Percentiles rank a stretch among this genome's conserved stretches.
Conservation (phyloP, 441 rosid species). For the Monsonia emarginata region DNA sequence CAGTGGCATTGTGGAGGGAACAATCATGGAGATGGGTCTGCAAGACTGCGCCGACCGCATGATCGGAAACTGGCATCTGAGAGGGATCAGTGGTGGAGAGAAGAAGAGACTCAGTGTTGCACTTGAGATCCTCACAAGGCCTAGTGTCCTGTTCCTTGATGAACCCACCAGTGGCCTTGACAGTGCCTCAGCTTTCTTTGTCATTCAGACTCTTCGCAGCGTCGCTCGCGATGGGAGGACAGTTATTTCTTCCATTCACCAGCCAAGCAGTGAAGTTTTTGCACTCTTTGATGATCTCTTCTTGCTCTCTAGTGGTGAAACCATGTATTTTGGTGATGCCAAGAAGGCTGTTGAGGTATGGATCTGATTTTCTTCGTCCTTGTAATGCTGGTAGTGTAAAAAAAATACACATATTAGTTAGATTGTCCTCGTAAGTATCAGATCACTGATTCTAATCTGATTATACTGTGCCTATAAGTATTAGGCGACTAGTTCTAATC, state of each 20-base stretch:
- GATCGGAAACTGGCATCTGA: conserved; percentile 73
- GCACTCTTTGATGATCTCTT: conserved; percentile 84
- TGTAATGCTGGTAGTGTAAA: no score
- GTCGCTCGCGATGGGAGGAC: conserved; percentile 81
- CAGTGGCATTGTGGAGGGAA: conserved; percentile 52
- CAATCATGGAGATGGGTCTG: conserved; percentile 74
- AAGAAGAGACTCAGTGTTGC: conserved; percentile 81
- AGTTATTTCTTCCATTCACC: conserved; percentile 80
- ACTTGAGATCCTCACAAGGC: conserved; percentile 71
- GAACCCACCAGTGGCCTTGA: conserved; percentile 96
- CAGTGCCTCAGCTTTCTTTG: conserved; percentile 93
- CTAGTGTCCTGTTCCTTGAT: conserved; percentile 67
- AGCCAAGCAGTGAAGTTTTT: conserved; percentile 94
- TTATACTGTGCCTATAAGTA: no score
- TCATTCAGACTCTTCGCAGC: conserved; percentile 64
- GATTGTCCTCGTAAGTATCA: no score
- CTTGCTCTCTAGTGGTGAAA: conserved; percentile 78
- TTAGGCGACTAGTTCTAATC: no score
- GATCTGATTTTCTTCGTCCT: not conserved
- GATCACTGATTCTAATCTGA: no score
- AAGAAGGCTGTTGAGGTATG: conserved; percentile 71
- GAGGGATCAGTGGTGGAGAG: conserved; percentile 95
- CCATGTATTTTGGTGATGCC: conserved; percentile 78
- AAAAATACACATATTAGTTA: no score
- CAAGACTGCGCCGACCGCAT: conserved; percentile 71